These are phyloP conservation scores for Fonsecaea erecta DNA, from an alignment of 2,329 filamentous ascomycete genomes.

Conservation along the genomic window DNA sequence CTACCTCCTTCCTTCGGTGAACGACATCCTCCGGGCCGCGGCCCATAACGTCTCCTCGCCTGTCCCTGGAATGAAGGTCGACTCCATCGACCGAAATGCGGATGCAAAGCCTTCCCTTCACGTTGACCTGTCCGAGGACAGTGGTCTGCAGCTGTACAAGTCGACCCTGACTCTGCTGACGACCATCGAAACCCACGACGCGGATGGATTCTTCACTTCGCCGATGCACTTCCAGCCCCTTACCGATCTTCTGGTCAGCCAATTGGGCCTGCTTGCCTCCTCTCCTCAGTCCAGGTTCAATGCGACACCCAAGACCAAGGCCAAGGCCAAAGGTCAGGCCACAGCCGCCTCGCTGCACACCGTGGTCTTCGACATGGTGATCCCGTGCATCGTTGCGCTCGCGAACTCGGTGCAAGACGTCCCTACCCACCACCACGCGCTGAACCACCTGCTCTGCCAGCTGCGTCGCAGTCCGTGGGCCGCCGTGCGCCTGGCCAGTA, in stretches of 20 bases:
- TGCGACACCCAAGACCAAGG: neutral
- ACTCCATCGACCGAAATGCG: neutral
- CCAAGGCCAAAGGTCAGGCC: neutral
- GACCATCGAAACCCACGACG: conserved; percentile 33
- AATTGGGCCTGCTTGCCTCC: conserved; percentile 59
- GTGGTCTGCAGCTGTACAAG: conserved; percentile 30
- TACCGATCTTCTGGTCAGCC: conserved; percentile 69
- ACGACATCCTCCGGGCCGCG: conserved; percentile 60
- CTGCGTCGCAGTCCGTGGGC: conserved; percentile 72
- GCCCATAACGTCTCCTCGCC: neutral
- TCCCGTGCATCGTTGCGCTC: conserved; percentile 48
- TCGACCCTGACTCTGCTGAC: conserved; percentile 16
- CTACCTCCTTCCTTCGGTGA: conserved; percentile 78
- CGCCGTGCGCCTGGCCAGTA: conserved; percentile 76
- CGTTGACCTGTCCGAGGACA: conserved; percentile 41
- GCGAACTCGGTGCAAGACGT: conserved; percentile 66
- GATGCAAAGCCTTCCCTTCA: neutral
- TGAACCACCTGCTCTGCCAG: conserved; percentile 79
- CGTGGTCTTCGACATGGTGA: conserved; percentile 64
- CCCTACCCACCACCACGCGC: conserved; percentile 84
- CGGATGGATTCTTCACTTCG: conserved; percentile 46
- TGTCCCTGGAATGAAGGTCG: neutral
- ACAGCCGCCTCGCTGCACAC: conserved; percentile 63
- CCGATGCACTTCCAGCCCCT: conserved; percentile 82
- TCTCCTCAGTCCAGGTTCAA: conserved; percentile 44